Base-by-base conservation (phyloP, 2,329 filamentous ascomycete species). In the Paecilomyces fulvus region DNA sequence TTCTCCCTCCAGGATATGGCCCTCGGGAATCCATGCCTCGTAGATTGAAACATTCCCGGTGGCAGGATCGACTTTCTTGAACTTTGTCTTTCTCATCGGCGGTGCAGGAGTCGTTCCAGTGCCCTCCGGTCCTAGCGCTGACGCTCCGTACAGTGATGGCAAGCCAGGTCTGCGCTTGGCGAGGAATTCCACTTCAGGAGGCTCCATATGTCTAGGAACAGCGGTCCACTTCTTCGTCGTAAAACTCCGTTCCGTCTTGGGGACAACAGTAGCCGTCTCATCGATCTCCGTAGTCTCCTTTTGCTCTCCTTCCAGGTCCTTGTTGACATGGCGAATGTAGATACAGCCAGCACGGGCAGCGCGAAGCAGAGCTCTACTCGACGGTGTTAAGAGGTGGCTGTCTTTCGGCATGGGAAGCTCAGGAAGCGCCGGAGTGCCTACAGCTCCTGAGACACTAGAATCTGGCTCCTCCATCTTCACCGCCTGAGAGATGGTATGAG, bases 401-500 rank as follows among this genome's bases (percentile, higher is more conserved):
- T 96, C 92, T 65, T 89, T 88, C 43, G 92, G 92, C 89, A 96
- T 92, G 49, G 89, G 86, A 17, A 90, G 80, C 67, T 96, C 92
- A 51, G 85, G 86, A 83, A 76, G 79, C 6, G 61, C 61, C 30
- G 67, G 64, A 28, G 65, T 65, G 53, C 64, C 64, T 30, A 57
- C 62, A 10, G 66, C 63, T 8, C 65, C 64, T 51, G 67, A 60
- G 11, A 67, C 61, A 3, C 63, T 55, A 7, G 70, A 60, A 30
- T 72, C 66, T 2, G 67, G 78, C 28, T 80, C 83, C 64, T 92
- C 87, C 60, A 83, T 78, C 37, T 83, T 80, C 9, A 81, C 77
- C 11, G 83, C 83, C 54, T 89, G 86, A 62, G 84, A 84, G 67
- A 92, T 77, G 48, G 77, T 86, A 56, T 90, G 81, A 73, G 78